Evolutionary conservation across 2,329 filamentous ascomycete genomes (phyloP), one percentile per base, ranked within the genome.

Genomic region (Talaromyces marneffei): DNA sequence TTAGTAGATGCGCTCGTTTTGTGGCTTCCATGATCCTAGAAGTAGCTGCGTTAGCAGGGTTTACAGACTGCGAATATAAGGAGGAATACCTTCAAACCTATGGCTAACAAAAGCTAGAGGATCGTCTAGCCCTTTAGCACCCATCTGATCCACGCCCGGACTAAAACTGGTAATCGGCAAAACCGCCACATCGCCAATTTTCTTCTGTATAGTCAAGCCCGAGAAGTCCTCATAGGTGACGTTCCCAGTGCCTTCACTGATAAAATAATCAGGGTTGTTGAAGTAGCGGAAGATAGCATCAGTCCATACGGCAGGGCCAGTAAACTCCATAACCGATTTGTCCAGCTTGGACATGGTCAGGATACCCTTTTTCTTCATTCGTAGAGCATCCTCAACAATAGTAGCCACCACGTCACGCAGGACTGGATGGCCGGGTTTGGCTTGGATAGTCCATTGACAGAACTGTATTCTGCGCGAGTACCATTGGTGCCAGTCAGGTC

Each of bases 91-190:
- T 80, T 96, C 91, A 74, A 99, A 99, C 60, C 92, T 87, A 78
- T 99, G 94, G 78, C 94, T 92, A 64, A 99, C 94, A 80, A 96
- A 97, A 1, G 94, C 94, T 91, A 96, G 93, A 1, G 92, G 91
- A 72, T 97, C 89, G 67, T 97, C 91, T 44, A 87, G 83, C 65
- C 95, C 92, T 70, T 88, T 87, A 50, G 94, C 90, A 12, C 90
- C 90, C 92, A 97, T 97, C 73, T 96, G 92, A 68, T 87, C 85
- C 48, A 97, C 91, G 27, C 94, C 94, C 0, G 94, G 94, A 69
- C 92, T 96, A 80, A 99, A 99, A 75, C 92, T 93, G 6, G 94
- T 99, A 69, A 99, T 97, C 27, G 94, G 94, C 63, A 99, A 78
- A 14, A 99, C 87, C 57, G 97, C 86, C 2, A 97, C 91, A 75